phyloP scores from a whole-genome alignment of 805 yeast species.

The Monosporozyma servazzii region DNA sequence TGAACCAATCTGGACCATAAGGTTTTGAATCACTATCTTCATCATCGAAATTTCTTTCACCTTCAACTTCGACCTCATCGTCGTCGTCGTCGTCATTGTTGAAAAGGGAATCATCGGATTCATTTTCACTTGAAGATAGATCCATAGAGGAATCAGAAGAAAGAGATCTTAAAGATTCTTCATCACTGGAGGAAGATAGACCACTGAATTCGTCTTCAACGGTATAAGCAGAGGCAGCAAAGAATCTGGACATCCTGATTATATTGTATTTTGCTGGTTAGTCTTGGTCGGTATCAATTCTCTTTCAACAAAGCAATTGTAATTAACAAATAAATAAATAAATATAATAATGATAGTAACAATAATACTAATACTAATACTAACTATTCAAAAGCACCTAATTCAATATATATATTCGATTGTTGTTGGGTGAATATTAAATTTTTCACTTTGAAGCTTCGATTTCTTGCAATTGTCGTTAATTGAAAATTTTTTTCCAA shows the following conservation, averaged over 20 bases:
- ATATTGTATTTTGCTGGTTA: background rate
- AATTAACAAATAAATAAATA: no score
- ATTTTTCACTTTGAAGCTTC: background rate
- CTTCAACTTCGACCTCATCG: slow-evolving; percentile 29
- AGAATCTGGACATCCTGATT: slow-evolving; percentile 77
- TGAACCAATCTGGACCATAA: slow-evolving; percentile 38
- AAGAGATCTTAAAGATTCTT: slow-evolving; percentile 35
- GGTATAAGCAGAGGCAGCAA: slow-evolving; percentile 42
- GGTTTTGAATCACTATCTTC: slow-evolving; percentile 34
- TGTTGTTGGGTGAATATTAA: background rate
- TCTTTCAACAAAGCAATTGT: background rate
- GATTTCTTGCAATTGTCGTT: background rate
- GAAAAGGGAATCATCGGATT: slow-evolving; percentile 31
- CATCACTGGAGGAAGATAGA: slow-evolving; percentile 35
- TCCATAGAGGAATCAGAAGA: slow-evolving; percentile 30
- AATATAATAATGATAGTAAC: no score
- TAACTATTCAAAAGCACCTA: no score
- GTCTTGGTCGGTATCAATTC: background rate
- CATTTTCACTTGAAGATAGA: slow-evolving; percentile 14
- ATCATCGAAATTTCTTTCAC: background rate
- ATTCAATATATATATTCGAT: background rate
- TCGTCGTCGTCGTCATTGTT: slow-evolving; percentile 32
- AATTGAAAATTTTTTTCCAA: background rate
- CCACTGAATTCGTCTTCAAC: slow-evolving; percentile 31
- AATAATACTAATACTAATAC: no score